phyloP scores from a whole-genome alignment of 176 grass and related monocot species.

The Eremochloa ophiuroides region DNA sequence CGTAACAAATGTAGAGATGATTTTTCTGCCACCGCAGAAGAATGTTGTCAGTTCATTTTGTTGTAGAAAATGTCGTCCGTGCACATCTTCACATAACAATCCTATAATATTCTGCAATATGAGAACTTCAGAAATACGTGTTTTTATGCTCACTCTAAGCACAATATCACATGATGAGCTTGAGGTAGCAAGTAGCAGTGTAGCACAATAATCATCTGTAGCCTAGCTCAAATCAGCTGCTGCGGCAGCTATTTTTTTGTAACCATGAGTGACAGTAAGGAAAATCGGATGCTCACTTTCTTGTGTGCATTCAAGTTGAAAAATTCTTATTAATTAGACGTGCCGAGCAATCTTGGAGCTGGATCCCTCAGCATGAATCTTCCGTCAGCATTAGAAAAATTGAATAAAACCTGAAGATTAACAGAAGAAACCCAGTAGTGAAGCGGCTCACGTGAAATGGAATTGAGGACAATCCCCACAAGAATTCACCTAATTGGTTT shows the following conservation, averaged over 20 bases:
- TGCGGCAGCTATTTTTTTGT: neutral
- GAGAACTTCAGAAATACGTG: neutral
- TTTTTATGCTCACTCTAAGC: neutral
- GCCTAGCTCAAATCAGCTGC: neutral
- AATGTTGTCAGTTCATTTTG: neutral
- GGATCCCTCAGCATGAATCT: neutral
- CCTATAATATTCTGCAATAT: neutral
- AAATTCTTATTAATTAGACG: neutral
- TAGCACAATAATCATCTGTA: no score
- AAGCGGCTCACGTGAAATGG: neutral
- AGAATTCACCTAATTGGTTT: no score
- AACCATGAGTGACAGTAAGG: neutral
- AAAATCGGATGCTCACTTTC: neutral
- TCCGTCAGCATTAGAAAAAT: neutral
- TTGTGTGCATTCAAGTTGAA: neutral
- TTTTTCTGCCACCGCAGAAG: neutral
- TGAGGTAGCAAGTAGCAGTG: no score
- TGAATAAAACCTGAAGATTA: neutral
- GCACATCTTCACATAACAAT: neutral
- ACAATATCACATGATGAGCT: neutral
- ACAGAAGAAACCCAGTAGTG: neutral
- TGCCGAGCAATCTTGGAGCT: neutral
- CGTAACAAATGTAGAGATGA: neutral
- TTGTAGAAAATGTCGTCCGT: constrained; percentile 3
- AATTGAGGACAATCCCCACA: neutral